phyloP scores from a whole-genome alignment of 768 basidiomycete genomes.

The Podaxis carcinomalis region DNA sequence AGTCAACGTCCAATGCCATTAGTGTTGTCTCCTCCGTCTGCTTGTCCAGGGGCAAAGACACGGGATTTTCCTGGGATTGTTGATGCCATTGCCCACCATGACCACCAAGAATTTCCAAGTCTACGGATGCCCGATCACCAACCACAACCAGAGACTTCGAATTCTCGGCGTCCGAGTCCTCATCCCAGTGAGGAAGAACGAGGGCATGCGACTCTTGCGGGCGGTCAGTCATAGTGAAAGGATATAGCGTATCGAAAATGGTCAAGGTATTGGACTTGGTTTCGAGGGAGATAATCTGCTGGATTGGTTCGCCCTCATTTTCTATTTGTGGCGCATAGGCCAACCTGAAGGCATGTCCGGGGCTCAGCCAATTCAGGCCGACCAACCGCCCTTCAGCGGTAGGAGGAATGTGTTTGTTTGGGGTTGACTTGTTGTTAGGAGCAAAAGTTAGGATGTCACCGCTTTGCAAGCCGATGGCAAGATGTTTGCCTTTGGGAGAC shows the following conservation, averaged over 20 bases:
- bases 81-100: conserved; percentile 41
- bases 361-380: conserved; percentile 64
- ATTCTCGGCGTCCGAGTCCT: conserved; percentile 31
- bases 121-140: conserved; percentile 42
- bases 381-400: conserved; percentile 44
- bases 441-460: conserved; percentile 72
- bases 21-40: conserved; percentile 69
- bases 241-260: conserved; percentile 35
- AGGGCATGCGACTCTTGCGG: conserved; percentile 32
- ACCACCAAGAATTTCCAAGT: conserved; percentile 43
- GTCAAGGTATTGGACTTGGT: conserved; percentile 33
- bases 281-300: conserved; percentile 43
- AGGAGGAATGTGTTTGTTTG: conserved; percentile 61
- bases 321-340: conserved; percentile 46
- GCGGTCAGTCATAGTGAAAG: conserved; percentile 38
- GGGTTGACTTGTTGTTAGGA: conserved; percentile 46
- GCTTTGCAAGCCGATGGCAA: conserved; percentile 67
- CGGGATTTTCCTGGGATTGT: conserved; percentile 45
- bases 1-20: conserved; percentile 59
- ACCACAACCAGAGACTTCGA: conserved; percentile 39
- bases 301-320: conserved; percentile 25
- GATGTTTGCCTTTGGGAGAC: conserved; percentile 85
- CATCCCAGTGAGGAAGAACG: conserved; percentile 44
- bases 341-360: conserved; percentile 62
- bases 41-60: conserved; percentile 65